Evolutionary conservation across 768 basidiomycete species (phyloP), one percentile per base, ranked within the genome.

Genomic region (Amanita brunnescens): DNA sequence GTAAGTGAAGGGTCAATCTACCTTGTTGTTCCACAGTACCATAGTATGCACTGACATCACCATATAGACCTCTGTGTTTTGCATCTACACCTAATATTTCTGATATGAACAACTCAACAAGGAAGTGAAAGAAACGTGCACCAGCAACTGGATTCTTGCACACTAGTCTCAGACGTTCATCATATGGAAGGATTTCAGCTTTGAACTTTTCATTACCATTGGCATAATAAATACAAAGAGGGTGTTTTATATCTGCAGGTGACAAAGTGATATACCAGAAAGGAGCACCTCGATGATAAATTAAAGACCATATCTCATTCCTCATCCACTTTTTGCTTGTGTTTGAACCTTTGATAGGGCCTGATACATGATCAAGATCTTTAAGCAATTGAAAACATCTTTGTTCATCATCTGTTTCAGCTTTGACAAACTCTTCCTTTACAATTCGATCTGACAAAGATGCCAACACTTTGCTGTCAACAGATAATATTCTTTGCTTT

Each of bases 351-450:
- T 56, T 32, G 0, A 68, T 61, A 14, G 65, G 55, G 0, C 64
- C 64, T 3, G 57, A 62, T 4, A 77, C 59, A 47, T 62, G 58
- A 44, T 75, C 68, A 0, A 75, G 24, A 34, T 70, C 61, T 13
- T 57, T 29, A 0, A 75, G 34, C 0, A 75, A 23, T 24, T 66
- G 66, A 29, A 29, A 29, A 29, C 26, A 29, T 29, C 7, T 29
- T 29, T 29, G 26, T 51, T 75, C 72, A 4, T 34, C 61, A 1
- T 67, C 62, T 2, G 61, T 67, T 18, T 53, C 49, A 1, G 63
- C 63, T 33, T 54, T 56, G 0, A 67, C 56, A 14, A 51, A 39
- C 48, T 66, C 61, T 4, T 64, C 65, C 1, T 57, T 50, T 14
- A 46, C 14, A 44, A 71, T 51, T 6, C 61, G 12, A 12, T 56